Conservation (phyloP, 768 basidiomycete genomes). For the Xerocomus spinulosus region DNA sequence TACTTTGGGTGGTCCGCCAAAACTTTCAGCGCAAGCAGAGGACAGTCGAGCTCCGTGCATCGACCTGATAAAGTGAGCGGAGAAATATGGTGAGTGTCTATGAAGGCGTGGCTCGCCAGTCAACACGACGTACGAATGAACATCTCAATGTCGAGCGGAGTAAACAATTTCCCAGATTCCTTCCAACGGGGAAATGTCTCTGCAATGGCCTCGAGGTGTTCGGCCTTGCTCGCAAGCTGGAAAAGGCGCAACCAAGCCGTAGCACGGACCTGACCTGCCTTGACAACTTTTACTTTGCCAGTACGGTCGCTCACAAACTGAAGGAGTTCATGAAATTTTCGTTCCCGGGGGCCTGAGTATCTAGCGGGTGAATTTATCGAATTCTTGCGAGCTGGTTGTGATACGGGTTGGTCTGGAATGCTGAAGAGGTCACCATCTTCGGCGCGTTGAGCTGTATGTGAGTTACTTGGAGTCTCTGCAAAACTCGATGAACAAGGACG, state of each 20-base stretch:
- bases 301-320: conserved; percentile 29
- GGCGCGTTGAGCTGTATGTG: conserved; percentile 12
- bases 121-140: conserved; percentile 50
- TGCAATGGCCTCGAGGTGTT: conserved; percentile 45
- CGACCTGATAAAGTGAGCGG: conserved; percentile 42
- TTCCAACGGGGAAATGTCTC: conserved; percentile 49
- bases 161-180: conserved; percentile 40
- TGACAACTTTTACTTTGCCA: conserved; percentile 26
- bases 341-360: conserved; percentile 13
- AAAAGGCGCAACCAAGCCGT: conserved; percentile 50
- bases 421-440: conserved; percentile 11
- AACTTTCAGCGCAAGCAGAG: conserved; percentile 52
- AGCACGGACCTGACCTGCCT: conserved; percentile 37
- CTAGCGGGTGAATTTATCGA: neutral
- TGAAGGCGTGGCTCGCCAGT: neutral
- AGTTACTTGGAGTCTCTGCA: conserved; percentile 1
- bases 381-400: neutral
- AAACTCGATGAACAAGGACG: conserved; percentile 7
- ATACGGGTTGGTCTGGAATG: neutral
- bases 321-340: conserved; percentile 19
- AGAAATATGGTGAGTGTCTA: neutral
- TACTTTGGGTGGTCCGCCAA: conserved; percentile 63
- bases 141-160: conserved; percentile 37
- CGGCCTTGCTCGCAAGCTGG: conserved; percentile 44
- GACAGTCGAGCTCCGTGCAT: conserved; percentile 53